These are phyloP conservation scores for Debaryomycetaceae sp. DNA, from an alignment of 1,139 yeast species.

Conservation along the genomic window DNA sequence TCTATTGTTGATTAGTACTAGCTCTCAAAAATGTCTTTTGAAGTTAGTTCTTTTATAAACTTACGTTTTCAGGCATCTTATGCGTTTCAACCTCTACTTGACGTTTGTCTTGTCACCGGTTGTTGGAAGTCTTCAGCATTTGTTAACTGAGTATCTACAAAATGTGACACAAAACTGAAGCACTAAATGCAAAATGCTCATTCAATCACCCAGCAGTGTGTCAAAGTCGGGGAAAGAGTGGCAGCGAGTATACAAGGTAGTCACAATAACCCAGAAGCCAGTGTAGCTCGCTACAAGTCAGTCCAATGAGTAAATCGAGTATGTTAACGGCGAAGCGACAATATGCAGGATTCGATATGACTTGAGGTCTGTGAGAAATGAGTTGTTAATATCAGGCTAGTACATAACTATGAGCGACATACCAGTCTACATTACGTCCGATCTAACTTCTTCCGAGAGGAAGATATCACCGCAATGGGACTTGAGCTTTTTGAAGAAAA, in stretches of 20 bases:
- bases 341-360: neutral
- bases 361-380: too few species aligned
- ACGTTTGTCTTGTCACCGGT: neutral
- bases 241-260: too few species aligned
- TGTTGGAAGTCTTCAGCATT: neutral
- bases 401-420: slow-evolving; percentile 41
- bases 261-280: too few species aligned
- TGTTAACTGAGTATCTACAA: neutral
- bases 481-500: slow-evolving; percentile 49
- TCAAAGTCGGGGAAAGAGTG: too few species aligned
- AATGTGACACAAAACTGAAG: neutral
- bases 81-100: neutral
- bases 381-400: neutral
- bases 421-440: slow-evolving; percentile 58
- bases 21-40: neutral
- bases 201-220: too few species aligned
- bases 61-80: neutral
- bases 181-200: too few species aligned
- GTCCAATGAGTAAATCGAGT: neutral
- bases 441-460: slow-evolving; percentile 67
- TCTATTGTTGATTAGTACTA: neutral
- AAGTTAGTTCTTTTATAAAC: neutral
- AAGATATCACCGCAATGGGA: slow-evolving; percentile 65
- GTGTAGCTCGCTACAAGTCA: too few species aligned
- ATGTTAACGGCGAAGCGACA: neutral